phyloP scores from a whole-genome alignment of 257 asterid species.

The Rubia yunnanensis region DNA sequence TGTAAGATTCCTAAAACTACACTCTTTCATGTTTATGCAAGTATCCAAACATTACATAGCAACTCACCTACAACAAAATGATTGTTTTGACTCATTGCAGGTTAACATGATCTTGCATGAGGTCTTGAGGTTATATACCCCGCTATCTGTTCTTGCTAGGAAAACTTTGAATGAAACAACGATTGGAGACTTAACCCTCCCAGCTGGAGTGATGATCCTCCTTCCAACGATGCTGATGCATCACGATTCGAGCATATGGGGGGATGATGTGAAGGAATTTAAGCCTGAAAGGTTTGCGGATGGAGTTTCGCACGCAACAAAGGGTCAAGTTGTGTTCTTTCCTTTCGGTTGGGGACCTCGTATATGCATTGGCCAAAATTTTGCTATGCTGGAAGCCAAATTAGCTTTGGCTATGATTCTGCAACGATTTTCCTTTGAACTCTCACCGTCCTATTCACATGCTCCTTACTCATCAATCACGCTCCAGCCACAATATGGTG shows the following conservation, averaged over 20 bases:
- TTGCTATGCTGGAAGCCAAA: not conserved
- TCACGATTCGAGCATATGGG: slow-evolving; percentile 15
- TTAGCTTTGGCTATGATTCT: not conserved
- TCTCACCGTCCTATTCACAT: slow-evolving; percentile 4
- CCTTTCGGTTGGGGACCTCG: slow-evolving; percentile 21
- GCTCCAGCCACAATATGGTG: slow-evolving; percentile 14
- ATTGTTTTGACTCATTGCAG: not conserved
- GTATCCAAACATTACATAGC: not conserved
- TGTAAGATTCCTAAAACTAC: not conserved
- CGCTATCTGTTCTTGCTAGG: not conserved
- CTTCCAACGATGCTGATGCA: slow-evolving; percentile 11
- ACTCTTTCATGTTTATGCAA: not conserved
- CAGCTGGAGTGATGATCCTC: not conserved
- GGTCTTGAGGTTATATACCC: slow-evolving; percentile 3
- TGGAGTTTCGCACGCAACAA: slow-evolving; percentile 7
- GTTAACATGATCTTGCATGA: slow-evolving; percentile 23
- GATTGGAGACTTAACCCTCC: slow-evolving; percentile 8
- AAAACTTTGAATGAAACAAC: not conserved
- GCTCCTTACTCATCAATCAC: not conserved
- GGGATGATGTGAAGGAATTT: slow-evolving; percentile 16
- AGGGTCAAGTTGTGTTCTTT: slow-evolving; percentile 8
- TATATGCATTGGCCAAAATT: slow-evolving; percentile 7
- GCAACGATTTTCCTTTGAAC: not conserved
- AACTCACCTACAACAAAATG: not conserved
- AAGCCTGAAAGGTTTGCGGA: slow-evolving; percentile 19